Evolutionary conservation across 345 rosid genomes (phyloP).

Genomic region (Triadica sebifera): DNA sequence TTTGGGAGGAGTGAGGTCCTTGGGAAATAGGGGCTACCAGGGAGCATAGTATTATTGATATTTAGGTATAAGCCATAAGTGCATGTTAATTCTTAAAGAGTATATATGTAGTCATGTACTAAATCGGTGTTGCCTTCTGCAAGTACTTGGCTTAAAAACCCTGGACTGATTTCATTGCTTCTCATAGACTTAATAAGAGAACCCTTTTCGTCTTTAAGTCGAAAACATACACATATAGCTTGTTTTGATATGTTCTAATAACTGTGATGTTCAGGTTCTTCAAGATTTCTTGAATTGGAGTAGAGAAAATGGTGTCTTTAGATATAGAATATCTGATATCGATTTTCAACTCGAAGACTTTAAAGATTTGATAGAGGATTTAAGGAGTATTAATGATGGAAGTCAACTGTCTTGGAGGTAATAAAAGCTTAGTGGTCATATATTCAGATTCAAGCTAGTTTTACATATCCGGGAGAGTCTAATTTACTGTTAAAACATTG

Average conservation of each 20-base stretch:
- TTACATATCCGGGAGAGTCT: constrained; percentile 18
- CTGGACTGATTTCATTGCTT: not conserved
- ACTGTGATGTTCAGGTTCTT: constrained; percentile 53
- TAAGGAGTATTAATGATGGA: constrained; percentile 56
- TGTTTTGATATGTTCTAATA: constrained; percentile 14
- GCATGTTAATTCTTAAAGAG: not conserved
- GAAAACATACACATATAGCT: not conserved
- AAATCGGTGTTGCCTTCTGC: not conserved
- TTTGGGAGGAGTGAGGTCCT: not conserved
- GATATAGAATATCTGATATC: constrained; percentile 49
- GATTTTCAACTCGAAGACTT: constrained; percentile 71
- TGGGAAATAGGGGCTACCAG: not conserved
- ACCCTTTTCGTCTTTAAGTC: not conserved
- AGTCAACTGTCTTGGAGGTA: constrained; percentile 81
- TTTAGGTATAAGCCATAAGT: not conserved
- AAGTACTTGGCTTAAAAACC: not conserved
- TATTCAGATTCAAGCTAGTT: constrained; percentile 13
- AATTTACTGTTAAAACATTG: constrained; percentile 22
- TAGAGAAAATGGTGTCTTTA: constrained; percentile 57
- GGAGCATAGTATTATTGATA: not conserved
- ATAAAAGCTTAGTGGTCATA: constrained; percentile 3
- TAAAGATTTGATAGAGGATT: constrained; percentile 64
- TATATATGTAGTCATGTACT: not conserved
- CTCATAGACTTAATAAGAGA: not conserved
- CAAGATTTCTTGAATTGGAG: constrained; percentile 69